phyloP scores from a whole-genome alignment of 768 basidiomycete species.

The Nidularia pulvinata region DNA sequence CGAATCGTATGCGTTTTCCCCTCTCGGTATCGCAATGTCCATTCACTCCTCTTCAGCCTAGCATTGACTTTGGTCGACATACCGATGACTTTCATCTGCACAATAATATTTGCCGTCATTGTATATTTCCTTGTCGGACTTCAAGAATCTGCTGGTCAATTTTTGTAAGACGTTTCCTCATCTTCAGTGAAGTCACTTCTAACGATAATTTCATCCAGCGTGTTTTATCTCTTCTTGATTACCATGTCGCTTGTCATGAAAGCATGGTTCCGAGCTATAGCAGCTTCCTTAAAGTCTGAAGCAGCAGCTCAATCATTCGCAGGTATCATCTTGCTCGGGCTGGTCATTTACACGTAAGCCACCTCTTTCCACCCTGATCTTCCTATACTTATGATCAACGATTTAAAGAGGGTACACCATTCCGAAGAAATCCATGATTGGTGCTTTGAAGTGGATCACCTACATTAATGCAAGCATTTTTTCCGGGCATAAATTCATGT shows the following conservation, averaged over 20 bases:
- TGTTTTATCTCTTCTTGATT: slow-evolving; percentile 58
- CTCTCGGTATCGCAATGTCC: not conserved
- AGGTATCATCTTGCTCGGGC: slow-evolving; percentile 41
- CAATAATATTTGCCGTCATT: slow-evolving; percentile 42
- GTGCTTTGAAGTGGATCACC: slow-evolving; percentile 67
- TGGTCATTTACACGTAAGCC: slow-evolving; percentile 53
- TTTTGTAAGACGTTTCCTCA: slow-evolving; percentile 49
- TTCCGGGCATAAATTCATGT: not conserved
- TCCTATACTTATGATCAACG: not conserved
- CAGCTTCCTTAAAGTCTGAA: slow-evolving; percentile 56
- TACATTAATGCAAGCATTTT: slow-evolving; percentile 47
- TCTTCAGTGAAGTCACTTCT: not conserved
- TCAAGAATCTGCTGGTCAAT: slow-evolving; percentile 54
- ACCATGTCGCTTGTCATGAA: slow-evolving; percentile 66
- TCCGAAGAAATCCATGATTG: slow-evolving; percentile 64
- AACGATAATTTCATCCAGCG: slow-evolving; percentile 30
- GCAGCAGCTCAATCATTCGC: slow-evolving; percentile 65
- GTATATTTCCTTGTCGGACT: slow-evolving; percentile 66
- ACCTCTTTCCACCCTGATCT: slow-evolving; percentile 11
- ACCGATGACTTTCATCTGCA: slow-evolving; percentile 51
- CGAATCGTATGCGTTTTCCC: slow-evolving; percentile 33
- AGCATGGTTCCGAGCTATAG: slow-evolving; percentile 71
- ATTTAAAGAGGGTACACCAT: slow-evolving; percentile 47
- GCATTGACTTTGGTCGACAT: slow-evolving; percentile 63
- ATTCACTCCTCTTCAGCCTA: slow-evolving; percentile 14